A percentile compares a stretch with the other conserved stretches of the same genome.
Evolutionary conservation across 2,329 filamentous ascomycete species (phyloP).

Genomic region (Beauveria medogensis): DNA sequence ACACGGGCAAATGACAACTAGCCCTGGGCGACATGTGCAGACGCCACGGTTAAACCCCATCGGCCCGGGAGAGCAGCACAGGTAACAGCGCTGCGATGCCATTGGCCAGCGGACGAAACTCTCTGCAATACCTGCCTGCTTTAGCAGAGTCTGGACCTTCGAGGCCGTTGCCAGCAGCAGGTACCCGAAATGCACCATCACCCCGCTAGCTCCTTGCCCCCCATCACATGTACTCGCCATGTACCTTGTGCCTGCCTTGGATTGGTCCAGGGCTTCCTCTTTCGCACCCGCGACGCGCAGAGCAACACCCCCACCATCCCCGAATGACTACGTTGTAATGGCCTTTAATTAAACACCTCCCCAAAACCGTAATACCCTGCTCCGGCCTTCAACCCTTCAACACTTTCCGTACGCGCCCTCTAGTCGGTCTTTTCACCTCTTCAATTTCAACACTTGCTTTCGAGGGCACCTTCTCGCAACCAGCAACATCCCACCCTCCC

Average conservation of each 20-base stretch:
- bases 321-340: not conserved
- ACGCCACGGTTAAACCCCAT: not conserved
- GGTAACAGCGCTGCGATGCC: slow-evolving; percentile 14
- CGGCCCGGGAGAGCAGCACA: slow-evolving; percentile 19
- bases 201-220: not conserved
- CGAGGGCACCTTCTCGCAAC: not conserved
- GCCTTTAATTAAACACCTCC: slow-evolving; percentile 2
- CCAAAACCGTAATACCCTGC: not conserved
- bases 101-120: slow-evolving; percentile 19
- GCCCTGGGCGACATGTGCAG: not conserved
- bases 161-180: not conserved
- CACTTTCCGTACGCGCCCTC: not conserved
- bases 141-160: too few relatives aligned
- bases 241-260: not conserved
- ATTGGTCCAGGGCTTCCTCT: not conserved
- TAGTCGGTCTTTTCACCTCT: not conserved
- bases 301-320: slow-evolving; percentile 4
- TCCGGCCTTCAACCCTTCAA: too few relatives aligned
- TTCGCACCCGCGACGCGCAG: slow-evolving; percentile 1
- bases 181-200: not conserved
- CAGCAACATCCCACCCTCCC: not conserved
- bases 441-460: not conserved
- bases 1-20: slow-evolving; percentile 1
- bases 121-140: not conserved
- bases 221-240: slow-evolving; percentile 1